Evolutionary conservation across 1,284 basidiomycete genomes (phyloP), one percentile per base, ranked within the genome.

Genomic region (Tetrapyrgos nigripes): DNA sequence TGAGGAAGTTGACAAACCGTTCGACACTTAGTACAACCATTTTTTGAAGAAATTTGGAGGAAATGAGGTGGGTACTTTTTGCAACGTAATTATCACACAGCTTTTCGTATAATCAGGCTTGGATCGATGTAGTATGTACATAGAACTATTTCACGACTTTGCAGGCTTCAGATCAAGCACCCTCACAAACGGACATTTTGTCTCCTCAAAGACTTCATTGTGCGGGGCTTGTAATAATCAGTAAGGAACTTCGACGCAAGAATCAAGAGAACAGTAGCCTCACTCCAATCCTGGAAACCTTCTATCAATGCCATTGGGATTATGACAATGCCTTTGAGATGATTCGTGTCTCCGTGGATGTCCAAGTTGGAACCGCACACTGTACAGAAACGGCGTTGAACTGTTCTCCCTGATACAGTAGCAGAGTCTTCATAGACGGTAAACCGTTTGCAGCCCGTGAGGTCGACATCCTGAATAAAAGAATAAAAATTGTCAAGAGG

Each of bases 351-450:
- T 11, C 66, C 65, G 13, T 59, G 66, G 24, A 75, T 60, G 49
- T 74, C 74, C 1, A 76, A 54, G 13, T 66, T 64, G 8, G 74
- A 71, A 24, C 76, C 75, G 51, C 76, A 77, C 8, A 66, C 66
- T 3, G 62, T 60, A 57, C 76, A 77, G 62, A 76, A 77, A 46
- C 68, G 68, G 13, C 75, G 70, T 24, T 57, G 64, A 19, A 76
- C 55, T 11, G 66, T 60, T 5, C 65, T 65, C 4, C 74, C 75
- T 49, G 69, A 74, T 4, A 65, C 53, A 1, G 73, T 76, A 17
- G 69, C 55, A 3, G 57, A 64, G 55, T 77, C 76, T 24, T 62
- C 58, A 56, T 70, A 76, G 8, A 61, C 55, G 37, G 61, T 68
- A n/a, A 77, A 62, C 14, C n/a, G n/a, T n/a, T 73, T 67, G 31